Percentiles rank a stretch among this genome's conserved stretches.
phyloP scores from a whole-genome alignment of 2,329 filamentous ascomycete species.

The Domatiomyces globalis region DNA sequence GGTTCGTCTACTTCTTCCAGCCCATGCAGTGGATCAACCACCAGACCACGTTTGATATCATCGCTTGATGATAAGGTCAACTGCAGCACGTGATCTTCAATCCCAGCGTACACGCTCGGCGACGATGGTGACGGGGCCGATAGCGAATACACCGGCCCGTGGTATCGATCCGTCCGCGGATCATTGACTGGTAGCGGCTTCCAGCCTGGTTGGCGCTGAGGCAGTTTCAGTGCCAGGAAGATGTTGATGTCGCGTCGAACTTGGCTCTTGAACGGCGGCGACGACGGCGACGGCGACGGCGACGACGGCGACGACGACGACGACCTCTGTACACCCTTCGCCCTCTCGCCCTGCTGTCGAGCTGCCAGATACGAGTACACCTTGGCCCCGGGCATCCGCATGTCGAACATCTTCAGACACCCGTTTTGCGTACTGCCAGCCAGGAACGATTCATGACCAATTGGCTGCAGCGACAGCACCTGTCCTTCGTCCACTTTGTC shows the following conservation, averaged over 20 bases:
- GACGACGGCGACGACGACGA: background rate
- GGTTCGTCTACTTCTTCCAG: constrained; percentile 3
- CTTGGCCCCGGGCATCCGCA: constrained; percentile 37
- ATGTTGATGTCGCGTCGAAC: constrained; percentile 23
- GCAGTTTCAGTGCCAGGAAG: constrained; percentile 25
- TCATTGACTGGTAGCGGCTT: constrained; percentile 8
- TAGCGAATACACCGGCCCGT: constrained; percentile 32
- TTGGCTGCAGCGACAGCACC: constrained; percentile 44
- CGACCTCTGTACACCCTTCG: too few relatives aligned
- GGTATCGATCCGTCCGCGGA: constrained; percentile 21
- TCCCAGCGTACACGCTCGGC: constrained; percentile 32
- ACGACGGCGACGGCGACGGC: background rate
- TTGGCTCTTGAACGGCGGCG: background rate
- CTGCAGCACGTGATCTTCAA: constrained; percentile 29
- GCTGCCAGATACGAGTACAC: constrained; percentile 22
- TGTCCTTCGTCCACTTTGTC: constrained; percentile 45
- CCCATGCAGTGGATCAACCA: constrained; percentile 1
- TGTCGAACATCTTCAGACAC: constrained; percentile 48
- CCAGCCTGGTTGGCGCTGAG: constrained; percentile 9
- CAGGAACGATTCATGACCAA: constrained; percentile 43
- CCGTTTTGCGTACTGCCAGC: constrained; percentile 44
- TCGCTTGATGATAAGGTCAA: constrained; percentile 33
- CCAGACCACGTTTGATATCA: constrained; percentile 22
- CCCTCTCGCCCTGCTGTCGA: too few relatives aligned
- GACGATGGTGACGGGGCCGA: constrained; percentile 32